phyloP scores from a whole-genome alignment of 2,329 filamentous ascomycete species.

The Ceratocystis cubensis region DNA sequence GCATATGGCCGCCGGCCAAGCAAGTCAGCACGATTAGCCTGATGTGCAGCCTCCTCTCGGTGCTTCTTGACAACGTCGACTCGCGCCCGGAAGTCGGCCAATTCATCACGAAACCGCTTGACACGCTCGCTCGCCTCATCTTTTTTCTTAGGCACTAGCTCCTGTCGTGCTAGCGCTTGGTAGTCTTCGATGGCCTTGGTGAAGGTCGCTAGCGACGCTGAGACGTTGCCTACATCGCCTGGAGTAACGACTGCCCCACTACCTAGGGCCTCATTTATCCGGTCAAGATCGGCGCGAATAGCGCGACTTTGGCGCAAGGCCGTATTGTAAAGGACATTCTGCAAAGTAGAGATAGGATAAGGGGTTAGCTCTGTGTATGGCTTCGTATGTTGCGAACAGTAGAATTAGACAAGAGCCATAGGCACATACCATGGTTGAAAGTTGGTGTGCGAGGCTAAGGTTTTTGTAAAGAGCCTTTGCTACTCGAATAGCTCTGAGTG shows the following conservation, averaged over 20 bases:
- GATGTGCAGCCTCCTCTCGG: constrained; percentile 59
- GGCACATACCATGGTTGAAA: neutral
- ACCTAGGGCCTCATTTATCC: constrained; percentile 47
- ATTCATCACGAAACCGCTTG: constrained; percentile 71
- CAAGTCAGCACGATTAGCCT: constrained; percentile 61
- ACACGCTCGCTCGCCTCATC: constrained; percentile 79
- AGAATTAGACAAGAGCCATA: neutral
- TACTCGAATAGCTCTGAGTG: neutral
- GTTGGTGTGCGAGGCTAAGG: neutral
- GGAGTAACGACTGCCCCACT: constrained; percentile 50
- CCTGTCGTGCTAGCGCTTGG: constrained; percentile 68
- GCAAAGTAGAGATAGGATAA: neutral
- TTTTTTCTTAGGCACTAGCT: constrained; percentile 81
- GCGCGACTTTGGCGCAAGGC: constrained; percentile 73
- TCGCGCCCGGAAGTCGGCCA: constrained; percentile 64
- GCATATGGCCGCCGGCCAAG: constrained; percentile 70
- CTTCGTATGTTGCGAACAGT: neutral
- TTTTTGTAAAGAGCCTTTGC: neutral
- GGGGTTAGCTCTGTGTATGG: neutral
- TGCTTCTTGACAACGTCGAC: constrained; percentile 67
- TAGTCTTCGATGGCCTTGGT: constrained; percentile 89
- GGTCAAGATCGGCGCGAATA: constrained; percentile 62
- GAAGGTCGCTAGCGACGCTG: constrained; percentile 67
- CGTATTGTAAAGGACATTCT: constrained; percentile 75
- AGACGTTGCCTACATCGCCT: constrained; percentile 51